A percentile compares a stretch with the other conserved stretches of the same genome.
Conservation (phyloP, 768 basidiomycete species). For the Mrakia blollopis region DNA sequence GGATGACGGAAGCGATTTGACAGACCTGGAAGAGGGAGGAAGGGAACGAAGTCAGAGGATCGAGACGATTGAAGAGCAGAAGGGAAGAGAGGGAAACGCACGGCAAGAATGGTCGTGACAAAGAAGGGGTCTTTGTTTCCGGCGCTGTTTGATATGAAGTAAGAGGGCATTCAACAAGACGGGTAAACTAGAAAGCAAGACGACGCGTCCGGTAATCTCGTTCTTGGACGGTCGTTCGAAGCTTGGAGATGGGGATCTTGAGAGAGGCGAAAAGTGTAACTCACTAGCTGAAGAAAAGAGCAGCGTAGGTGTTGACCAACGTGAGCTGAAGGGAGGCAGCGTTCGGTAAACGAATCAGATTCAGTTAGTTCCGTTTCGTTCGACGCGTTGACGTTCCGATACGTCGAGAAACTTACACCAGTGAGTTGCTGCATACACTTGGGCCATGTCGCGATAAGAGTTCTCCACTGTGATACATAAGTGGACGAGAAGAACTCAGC, state of each 20-base stretch:
- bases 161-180: no score
- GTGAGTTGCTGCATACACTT: constrained; percentile 20
- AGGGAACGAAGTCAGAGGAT: background rate
- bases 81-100: background rate
- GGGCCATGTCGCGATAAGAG: background rate
- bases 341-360: no score
- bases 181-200: no score
- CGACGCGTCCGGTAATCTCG: no score
- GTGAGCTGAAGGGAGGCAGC: background rate
- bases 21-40: background rate
- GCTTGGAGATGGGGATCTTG: no score
- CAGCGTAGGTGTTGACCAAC: background rate
- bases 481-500: no score
- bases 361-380: no score
- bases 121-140: constrained; percentile 11
- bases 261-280: background rate
- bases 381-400: background rate
- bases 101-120: constrained; percentile 4
- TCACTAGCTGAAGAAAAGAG: background rate
- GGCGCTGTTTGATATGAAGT: no score
- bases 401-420: background rate
- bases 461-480: background rate
- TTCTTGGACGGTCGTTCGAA: no score
- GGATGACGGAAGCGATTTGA: background rate
- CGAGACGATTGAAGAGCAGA: no score